Conservation (phyloP, 2,329 filamentous ascomycete species). For the Calonectria honghensis region DNA sequence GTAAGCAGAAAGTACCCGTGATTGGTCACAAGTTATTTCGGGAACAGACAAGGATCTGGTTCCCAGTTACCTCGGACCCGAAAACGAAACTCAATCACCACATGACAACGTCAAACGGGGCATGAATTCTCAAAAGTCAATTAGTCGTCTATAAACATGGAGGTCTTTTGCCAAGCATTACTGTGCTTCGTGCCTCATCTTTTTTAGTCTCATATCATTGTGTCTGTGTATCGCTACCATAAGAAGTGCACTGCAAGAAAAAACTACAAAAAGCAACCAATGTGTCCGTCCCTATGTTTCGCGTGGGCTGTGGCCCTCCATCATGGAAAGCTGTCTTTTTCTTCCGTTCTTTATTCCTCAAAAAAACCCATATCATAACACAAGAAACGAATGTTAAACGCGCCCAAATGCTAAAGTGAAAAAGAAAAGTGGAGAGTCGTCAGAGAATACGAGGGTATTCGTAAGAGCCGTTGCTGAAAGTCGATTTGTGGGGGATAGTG, state of each 20-base stretch:
- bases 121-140: conserved; percentile 10
- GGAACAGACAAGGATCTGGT: neutral
- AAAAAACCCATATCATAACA: conserved; percentile 36
- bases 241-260: conserved; percentile 38
- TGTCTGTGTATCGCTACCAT: conserved; percentile 34
- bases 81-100: neutral
- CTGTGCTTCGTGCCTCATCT: conserved; percentile 23
- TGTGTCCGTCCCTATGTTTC: conserved; percentile 28
- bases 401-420: conserved; percentile 18
- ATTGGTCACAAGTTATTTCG: neutral
- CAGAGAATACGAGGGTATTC: conserved; percentile 39
- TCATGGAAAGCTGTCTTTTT: conserved; percentile 40
- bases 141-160: conserved; percentile 31
- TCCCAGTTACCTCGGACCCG: neutral
- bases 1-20: neutral
- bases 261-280: conserved; percentile 26
- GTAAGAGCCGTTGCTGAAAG: conserved; percentile 40
- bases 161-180: conserved; percentile 19
- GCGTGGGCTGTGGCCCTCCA: conserved; percentile 39
- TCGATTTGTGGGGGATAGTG: neutral
- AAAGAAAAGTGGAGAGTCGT: conserved; percentile 43
- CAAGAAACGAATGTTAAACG: conserved; percentile 45
- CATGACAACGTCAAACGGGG: neutral
- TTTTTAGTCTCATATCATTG: conserved; percentile 39
- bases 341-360: conserved; percentile 32